Conservation (phyloP, 768 basidiomycete genomes). For the Cystobasidium onofrii region DNA sequence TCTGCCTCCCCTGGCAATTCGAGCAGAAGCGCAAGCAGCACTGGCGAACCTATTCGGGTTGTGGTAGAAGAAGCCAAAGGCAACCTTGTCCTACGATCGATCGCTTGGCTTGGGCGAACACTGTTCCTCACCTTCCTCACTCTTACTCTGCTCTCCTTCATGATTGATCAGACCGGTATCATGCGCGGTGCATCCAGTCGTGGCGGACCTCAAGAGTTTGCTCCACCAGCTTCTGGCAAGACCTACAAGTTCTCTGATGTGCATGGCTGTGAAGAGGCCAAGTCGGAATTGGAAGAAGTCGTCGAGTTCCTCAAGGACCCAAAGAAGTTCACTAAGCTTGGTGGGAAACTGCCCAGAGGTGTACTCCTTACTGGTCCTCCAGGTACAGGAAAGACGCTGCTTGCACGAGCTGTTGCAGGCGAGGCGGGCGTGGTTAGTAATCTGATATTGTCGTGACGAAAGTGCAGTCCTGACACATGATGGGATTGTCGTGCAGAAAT, state of each 20-base stretch:
- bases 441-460: neutral
- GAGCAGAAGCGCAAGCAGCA: constrained; percentile 48
- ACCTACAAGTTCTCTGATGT: constrained; percentile 87
- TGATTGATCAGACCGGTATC: constrained; percentile 86
- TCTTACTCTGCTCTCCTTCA: constrained; percentile 73
- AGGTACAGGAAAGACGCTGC: constrained; percentile 86
- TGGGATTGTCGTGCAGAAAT: constrained; percentile 52
- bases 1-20: neutral
- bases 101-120: constrained; percentile 43
- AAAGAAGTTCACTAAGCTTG: constrained; percentile 74
- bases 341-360: constrained; percentile 90
- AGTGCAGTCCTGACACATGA: neutral
- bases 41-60: constrained; percentile 64
- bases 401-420: constrained; percentile 94
- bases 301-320: constrained; percentile 90
- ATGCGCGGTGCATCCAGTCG: constrained; percentile 72
- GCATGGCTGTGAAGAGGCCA: constrained; percentile 94
- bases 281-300: constrained; percentile 52
- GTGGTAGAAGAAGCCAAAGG: constrained; percentile 70
- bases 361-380: constrained; percentile 56
- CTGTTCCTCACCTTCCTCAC: constrained; percentile 48
- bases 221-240: constrained; percentile 54
- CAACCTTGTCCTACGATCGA: constrained; percentile 33
- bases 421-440: constrained; percentile 73
- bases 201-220: constrained; percentile 45